A percentile compares a stretch with the other conserved stretches of the same genome.
Conservation (phyloP, 148 eudicot genomes). For the Rhododendron kiyosumense region DNA sequence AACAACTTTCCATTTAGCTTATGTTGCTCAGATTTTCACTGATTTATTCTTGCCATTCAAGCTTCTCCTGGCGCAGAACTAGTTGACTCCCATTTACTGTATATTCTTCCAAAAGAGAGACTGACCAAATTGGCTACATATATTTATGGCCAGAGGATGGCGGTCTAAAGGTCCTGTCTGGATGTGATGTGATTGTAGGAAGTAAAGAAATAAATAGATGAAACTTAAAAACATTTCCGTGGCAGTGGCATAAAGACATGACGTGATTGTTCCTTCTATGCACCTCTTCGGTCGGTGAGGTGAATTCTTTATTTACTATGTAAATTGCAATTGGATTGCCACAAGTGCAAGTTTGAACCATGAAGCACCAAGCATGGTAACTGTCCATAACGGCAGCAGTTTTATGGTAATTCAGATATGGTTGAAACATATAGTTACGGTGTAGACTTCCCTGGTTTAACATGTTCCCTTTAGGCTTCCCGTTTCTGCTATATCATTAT, state of each 20-base stretch:
- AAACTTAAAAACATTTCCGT: neutral
- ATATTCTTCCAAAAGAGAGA: neutral
- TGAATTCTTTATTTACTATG: neutral
- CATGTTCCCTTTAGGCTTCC: neutral
- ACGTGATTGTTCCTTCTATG: neutral
- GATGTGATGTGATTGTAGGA: neutral
- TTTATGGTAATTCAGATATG: neutral
- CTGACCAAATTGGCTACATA: neutral
- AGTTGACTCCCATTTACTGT: neutral
- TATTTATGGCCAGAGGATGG: neutral
- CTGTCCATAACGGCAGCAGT: neutral
- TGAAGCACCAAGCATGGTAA: neutral
- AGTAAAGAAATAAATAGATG: neutral
- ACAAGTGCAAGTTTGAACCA: neutral
- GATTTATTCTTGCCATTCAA: slow-evolving; percentile 4
- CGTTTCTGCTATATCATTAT: neutral
- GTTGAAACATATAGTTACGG: neutral
- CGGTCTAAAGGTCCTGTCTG: neutral
- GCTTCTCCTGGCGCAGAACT: neutral
- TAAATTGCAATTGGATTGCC: neutral
- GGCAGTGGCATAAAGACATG: neutral
- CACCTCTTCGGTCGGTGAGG: slow-evolving; percentile 1
- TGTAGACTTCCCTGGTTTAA: neutral
- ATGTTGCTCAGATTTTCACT: neutral
- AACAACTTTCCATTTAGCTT: neutral